Base-by-base conservation (phyloP, 1,139 yeast genomes). In the Candida sojae region DNA sequence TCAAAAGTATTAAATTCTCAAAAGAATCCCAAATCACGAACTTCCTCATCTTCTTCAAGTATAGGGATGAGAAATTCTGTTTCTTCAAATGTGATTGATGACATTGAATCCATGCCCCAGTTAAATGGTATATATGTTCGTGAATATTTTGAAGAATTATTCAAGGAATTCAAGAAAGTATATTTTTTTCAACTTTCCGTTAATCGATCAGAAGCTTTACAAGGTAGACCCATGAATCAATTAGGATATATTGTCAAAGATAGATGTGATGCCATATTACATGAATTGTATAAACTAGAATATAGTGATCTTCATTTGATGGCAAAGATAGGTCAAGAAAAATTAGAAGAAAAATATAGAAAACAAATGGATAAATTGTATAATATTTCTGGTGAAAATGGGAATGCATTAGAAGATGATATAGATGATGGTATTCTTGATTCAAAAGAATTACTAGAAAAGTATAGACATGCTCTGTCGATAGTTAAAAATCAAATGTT, bases 41-140 rank as follows among this genome's bases (percentile, higher is more conserved):
- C 25, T 12, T 40, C 37, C 5, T 40, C 43, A 8, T 40, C 43
- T 3, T 9, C 26, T 6, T 13, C 32, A 12, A 32, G 13, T 2
- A 32, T 13, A 17, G 6, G 28, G 7, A 42, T 46, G 6, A 38
- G 43, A 28, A 39, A 39, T 8, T 28, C 34, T 5, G 48, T 54
- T 12, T 49, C 30, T 25, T 23, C 60, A 9, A 48, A 45, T n/a
- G 34, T 39, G 1, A 30, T 55, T 1, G 44, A 46, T 6, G 53
- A 50, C 12, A 44, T 56, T 3, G 65, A 59, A n/a, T 69, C 67
- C 29, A 33, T 67, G 6, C 72, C 74, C 1, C 63, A 65, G 4
- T 53, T 71, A 26, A 71, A 60, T 49, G 75, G 75, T 1, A 39
- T 52, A 2, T 64, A 59, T 45, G 60, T 70, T 9, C 60, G 62